These are phyloP conservation scores for Psidium guajava DNA, from an alignment of 345 rosid genomes.

Conservation along the genomic window DNA sequence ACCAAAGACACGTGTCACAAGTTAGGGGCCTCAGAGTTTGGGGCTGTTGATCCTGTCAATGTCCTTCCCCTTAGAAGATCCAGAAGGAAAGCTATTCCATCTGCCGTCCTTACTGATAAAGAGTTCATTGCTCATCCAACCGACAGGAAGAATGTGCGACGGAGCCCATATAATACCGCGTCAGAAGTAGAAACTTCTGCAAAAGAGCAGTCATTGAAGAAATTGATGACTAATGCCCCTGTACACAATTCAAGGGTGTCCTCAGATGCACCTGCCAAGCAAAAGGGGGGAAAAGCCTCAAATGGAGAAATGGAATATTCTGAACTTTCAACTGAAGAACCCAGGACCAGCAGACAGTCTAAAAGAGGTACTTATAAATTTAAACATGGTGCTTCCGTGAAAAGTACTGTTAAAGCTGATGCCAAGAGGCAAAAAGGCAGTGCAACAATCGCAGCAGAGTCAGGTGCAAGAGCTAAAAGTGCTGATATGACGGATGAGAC, in stretches of 20 bases:
- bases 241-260: not conserved
- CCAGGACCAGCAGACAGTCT: constrained; percentile 2
- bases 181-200: not conserved
- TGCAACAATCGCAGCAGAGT: not conserved
- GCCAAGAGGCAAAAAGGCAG: not conserved
- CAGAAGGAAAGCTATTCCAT: constrained; percentile 8
- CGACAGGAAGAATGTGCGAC: not conserved
- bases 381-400: not conserved
- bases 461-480: not conserved
- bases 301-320: not conserved
- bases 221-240: constrained; percentile 3
- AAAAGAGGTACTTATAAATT: not conserved
- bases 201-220: not conserved
- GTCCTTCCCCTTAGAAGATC: constrained; percentile 11
- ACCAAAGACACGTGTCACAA: not conserved
- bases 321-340: constrained; percentile 3
- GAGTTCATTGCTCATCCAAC: not conserved
- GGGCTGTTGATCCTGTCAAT: constrained; percentile 8
- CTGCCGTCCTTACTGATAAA: not conserved
- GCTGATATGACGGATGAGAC: not conserved
- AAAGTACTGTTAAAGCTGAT: constrained; percentile 1
- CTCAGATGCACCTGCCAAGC: not conserved
- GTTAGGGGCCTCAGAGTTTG: not conserved
- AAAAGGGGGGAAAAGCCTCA: not conserved
- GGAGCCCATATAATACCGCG: not conserved